phyloP scores from a whole-genome alignment of 1,139 yeast genomes.

The Neolecta irregularis region DNA sequence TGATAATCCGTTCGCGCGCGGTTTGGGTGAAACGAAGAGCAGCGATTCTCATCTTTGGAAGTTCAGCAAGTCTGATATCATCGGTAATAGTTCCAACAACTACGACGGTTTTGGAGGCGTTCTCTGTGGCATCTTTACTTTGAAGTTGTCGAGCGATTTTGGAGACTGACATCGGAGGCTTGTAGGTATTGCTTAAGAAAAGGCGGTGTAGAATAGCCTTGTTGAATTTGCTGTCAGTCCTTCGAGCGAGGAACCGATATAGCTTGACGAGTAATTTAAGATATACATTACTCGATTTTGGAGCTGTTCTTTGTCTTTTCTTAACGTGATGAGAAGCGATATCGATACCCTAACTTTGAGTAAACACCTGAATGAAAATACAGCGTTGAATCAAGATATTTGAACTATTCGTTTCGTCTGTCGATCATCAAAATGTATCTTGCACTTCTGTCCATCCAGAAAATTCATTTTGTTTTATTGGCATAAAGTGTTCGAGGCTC shows the following conservation, averaged over 20 bases:
- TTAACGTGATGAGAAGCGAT: constrained; percentile 90
- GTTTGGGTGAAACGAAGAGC: constrained; percentile 99
- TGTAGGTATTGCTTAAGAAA: constrained; percentile 96
- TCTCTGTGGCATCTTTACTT: constrained; percentile 43
- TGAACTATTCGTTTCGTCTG: not conserved
- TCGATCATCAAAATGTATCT: not conserved
- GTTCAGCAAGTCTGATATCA: constrained; percentile 81
- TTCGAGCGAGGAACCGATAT: constrained; percentile 95
- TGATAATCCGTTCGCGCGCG: constrained; percentile 93
- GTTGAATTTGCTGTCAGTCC: constrained; percentile 90
- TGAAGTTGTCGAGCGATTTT: constrained; percentile 74
- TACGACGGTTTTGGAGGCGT: constrained; percentile 83
- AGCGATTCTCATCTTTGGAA: constrained; percentile 96
- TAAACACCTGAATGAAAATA: constrained; percentile 7
- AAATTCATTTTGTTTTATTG: not conserved
- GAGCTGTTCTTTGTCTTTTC: constrained; percentile 95
- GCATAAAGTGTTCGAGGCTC: too few relatives aligned
- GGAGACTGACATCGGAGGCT: constrained; percentile 96
- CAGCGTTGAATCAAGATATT: not conserved
- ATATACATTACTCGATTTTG: constrained; percentile 99
- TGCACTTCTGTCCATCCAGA: not conserved
- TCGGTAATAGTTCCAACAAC: constrained; percentile 99
- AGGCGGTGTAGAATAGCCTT: constrained; percentile 85
- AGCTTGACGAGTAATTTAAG: constrained; percentile 92
- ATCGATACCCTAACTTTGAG: constrained; percentile 82